Evolutionary conservation across 345 rosid species (phyloP).

Genomic region (Odontarrhena argentea): DNA sequence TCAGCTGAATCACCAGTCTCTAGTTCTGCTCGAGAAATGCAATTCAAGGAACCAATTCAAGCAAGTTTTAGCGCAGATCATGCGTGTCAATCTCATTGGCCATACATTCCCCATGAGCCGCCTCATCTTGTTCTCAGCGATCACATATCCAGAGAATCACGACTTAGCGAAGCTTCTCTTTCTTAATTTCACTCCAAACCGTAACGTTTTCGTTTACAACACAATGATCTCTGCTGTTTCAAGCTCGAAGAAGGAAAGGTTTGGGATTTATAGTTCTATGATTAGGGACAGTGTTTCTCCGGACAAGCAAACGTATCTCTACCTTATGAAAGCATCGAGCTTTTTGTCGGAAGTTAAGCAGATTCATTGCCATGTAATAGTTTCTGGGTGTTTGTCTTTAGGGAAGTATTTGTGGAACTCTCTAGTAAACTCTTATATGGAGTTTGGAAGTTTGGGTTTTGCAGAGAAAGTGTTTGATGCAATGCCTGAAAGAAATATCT

Average conservation of each 20-base stretch:
- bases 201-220: slow-evolving; percentile 53
- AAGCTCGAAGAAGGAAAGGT: slow-evolving; percentile 32
- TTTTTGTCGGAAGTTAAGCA: slow-evolving; percentile 48
- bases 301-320: slow-evolving; percentile 52
- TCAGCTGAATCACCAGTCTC: slow-evolving; percentile 49
- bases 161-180: slow-evolving; percentile 52
- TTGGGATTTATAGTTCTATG: slow-evolving; percentile 49
- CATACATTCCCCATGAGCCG: slow-evolving; percentile 66
- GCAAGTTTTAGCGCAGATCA: slow-evolving; percentile 53
- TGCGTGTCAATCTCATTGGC: slow-evolving; percentile 52
- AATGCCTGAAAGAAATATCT: slow-evolving; percentile 51
- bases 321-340: slow-evolving; percentile 39
- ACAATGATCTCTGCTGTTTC: slow-evolving; percentile 53
- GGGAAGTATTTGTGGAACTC: slow-evolving; percentile 53
- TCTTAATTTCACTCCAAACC: slow-evolving; percentile 49
- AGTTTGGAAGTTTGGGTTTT: slow-evolving; percentile 46
- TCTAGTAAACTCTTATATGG: slow-evolving; percentile 52
- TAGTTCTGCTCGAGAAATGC: slow-evolving; percentile 55
- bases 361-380: slow-evolving; percentile 55
- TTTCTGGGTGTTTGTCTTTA: slow-evolving; percentile 40
- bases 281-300: slow-evolving; percentile 45
- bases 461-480: slow-evolving; percentile 46
- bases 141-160: slow-evolving; percentile 51
- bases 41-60: slow-evolving; percentile 49
- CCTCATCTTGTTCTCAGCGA: slow-evolving; percentile 52